A percentile compares a stretch with the other conserved stretches of the same genome.
Conservation (phyloP, 768 basidiomycete species). For the Sutorius australiensis region DNA sequence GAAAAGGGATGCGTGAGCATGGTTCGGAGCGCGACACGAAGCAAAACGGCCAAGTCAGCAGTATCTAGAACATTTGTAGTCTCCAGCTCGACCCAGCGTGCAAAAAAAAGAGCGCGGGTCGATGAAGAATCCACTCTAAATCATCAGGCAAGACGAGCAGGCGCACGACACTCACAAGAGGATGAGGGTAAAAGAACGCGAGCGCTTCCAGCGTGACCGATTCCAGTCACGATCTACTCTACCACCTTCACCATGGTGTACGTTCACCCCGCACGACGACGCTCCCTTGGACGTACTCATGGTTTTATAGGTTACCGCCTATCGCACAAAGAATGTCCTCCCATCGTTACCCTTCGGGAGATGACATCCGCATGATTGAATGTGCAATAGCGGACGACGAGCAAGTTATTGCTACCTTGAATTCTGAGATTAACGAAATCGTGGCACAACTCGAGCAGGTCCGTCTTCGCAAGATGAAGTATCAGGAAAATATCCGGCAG, state of each 20-base stretch:
- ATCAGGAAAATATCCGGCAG: slow-evolving; percentile 41
- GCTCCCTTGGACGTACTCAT: slow-evolving; percentile 1
- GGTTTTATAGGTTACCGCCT: neutral
- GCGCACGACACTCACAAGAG: slow-evolving; percentile 19
- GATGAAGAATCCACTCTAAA: slow-evolving; percentile 90
- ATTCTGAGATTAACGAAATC: slow-evolving; percentile 42
- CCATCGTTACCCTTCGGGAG: slow-evolving; percentile 15
- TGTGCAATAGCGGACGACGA: slow-evolving; percentile 36
- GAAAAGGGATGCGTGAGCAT: slow-evolving; percentile 11
- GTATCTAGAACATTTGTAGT: slow-evolving; percentile 89
- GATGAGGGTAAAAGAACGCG: neutral
- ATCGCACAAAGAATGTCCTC: slow-evolving; percentile 19
- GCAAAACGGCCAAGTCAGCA: slow-evolving; percentile 59
- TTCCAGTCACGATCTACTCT: slow-evolving; percentile 12
- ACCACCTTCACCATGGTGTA: slow-evolving; percentile 6
- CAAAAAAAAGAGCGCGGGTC: slow-evolving; percentile 44
- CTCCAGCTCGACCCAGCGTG: slow-evolving; percentile 66
- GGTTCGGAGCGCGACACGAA: slow-evolving; percentile 9
- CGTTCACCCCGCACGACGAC: neutral
- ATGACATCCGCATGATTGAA: slow-evolving; percentile 17
- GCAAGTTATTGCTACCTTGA: slow-evolving; percentile 37
- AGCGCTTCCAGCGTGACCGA: slow-evolving; percentile 8
- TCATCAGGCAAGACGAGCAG: slow-evolving; percentile 51
- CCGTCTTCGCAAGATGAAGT: slow-evolving; percentile 39
- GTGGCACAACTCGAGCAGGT: slow-evolving; percentile 39